Conservation (phyloP, 257 asterid genomes). For the Verbena officinalis region DNA sequence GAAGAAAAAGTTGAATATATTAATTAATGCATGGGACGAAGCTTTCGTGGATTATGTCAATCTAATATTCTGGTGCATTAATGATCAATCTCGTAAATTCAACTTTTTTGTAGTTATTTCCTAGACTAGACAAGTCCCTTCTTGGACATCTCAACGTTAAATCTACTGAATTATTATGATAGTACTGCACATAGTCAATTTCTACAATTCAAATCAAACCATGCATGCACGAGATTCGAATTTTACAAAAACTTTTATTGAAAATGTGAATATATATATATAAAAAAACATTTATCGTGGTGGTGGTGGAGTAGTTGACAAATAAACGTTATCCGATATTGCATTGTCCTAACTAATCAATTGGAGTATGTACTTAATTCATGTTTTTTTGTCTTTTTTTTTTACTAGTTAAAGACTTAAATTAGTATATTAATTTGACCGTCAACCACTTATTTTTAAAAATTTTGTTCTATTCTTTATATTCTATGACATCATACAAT, state of each 20-base stretch:
- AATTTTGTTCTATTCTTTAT: too few species aligned
- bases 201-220: neutral
- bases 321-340: neutral
- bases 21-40: too few species aligned
- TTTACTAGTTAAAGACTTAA: too few species aligned
- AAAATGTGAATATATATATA: neutral
- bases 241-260: neutral
- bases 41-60: neutral
- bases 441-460: too few species aligned
- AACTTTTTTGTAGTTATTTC: neutral
- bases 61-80: neutral
- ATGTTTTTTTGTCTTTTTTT: neutral
- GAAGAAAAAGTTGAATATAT: too few species aligned
- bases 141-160: neutral
- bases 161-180: neutral
- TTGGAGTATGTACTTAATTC: neutral
- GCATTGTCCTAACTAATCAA: too few species aligned
- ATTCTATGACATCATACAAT: too few species aligned
- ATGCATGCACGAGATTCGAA: neutral
- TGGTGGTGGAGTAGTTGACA: slow-evolving; percentile 29
- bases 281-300: too few species aligned
- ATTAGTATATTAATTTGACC: too few species aligned
- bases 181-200: neutral
- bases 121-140: neutral
- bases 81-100: neutral